A percentile compares a stretch with the other conserved stretches of the same genome.
phyloP scores from a whole-genome alignment of 345 rosid genomes.

The Euclidium syriacum region DNA sequence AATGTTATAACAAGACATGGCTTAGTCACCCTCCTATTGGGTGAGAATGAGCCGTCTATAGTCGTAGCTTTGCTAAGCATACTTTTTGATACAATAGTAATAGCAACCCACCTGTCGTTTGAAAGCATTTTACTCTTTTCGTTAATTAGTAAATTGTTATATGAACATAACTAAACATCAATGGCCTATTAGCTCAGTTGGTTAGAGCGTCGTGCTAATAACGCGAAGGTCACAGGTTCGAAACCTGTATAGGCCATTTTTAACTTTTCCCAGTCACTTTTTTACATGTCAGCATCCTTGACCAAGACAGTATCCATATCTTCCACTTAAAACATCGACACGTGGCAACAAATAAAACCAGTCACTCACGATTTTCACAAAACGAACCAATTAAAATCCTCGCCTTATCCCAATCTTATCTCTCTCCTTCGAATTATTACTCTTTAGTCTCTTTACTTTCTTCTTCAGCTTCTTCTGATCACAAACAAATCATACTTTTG shows the following conservation, averaged over 20 bases:
- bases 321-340: slow-evolving; percentile 24
- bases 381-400: slow-evolving; percentile 55
- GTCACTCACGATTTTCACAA: slow-evolving; percentile 14
- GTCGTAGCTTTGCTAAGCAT: slow-evolving; percentile 86
- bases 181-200: slow-evolving; percentile 67
- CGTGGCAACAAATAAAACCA: slow-evolving; percentile 43
- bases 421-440: slow-evolving; percentile 24
- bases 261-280: neutral
- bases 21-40: slow-evolving; percentile 93
- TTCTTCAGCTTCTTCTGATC: slow-evolving; percentile 17
- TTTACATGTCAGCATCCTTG: slow-evolving; percentile 28
- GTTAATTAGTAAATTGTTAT: too few species aligned
- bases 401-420: slow-evolving; percentile 80
- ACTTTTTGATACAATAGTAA: slow-evolving; percentile 80
- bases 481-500: neutral
- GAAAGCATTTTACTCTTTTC: too few species aligned
- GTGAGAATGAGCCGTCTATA: slow-evolving; percentile 75
- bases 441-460: slow-evolving; percentile 2
- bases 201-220: slow-evolving; percentile 96
- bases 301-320: slow-evolving; percentile 35
- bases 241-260: slow-evolving; percentile 64
- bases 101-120: slow-evolving; percentile 79
- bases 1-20: slow-evolving; percentile 90
- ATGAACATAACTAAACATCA: too few species aligned
- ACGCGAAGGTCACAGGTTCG: slow-evolving; percentile 89